These are phyloP conservation scores for Herpotrichia juniperi DNA, from an alignment of 2,329 filamentous ascomycete species.

Conservation along the genomic window DNA sequence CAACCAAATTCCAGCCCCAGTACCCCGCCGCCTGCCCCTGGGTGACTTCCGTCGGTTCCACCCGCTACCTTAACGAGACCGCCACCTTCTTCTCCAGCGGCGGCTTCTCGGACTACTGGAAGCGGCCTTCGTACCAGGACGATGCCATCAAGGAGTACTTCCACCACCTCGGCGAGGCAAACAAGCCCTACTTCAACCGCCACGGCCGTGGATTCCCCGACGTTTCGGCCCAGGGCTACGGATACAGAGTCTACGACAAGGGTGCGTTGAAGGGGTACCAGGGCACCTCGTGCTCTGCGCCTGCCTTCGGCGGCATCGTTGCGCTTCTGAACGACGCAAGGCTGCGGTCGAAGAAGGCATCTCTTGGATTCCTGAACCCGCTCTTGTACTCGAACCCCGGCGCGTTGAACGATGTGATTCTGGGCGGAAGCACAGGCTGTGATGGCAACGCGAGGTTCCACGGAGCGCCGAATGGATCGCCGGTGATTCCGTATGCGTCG, in stretches of 20 bases:
- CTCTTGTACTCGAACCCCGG: constrained; percentile 58
- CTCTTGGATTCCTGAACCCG: constrained; percentile 65
- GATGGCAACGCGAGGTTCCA: constrained; percentile 34
- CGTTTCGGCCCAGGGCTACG: constrained; percentile 63
- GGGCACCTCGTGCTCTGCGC: constrained; percentile 59
- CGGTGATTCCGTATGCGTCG: constrained; percentile 35
- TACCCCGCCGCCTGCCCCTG: constrained; percentile 72
- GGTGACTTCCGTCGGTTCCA: constrained; percentile 70
- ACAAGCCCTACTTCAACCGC: constrained; percentile 56
- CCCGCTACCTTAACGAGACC: constrained; percentile 51
- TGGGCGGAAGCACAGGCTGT: constrained; percentile 46
- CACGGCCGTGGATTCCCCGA: constrained; percentile 67
- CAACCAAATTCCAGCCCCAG: constrained; percentile 62
- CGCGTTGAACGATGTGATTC: constrained; percentile 55
- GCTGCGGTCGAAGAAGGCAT: constrained; percentile 54
- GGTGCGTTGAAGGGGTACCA: constrained; percentile 46
- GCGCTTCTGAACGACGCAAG: constrained; percentile 67
- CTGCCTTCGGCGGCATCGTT: constrained; percentile 63
- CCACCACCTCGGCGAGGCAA: constrained; percentile 47
- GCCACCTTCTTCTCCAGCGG: constrained; percentile 56
- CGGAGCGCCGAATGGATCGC: constrained; percentile 34
- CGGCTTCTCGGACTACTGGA: constrained; percentile 59
- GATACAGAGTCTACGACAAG: constrained; percentile 44
- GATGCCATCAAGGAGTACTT: constrained; percentile 53
- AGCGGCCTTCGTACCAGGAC: constrained; percentile 55